Conservation (phyloP, 176 grass and related monocot genomes). For the Rhynchospora tenuis region DNA sequence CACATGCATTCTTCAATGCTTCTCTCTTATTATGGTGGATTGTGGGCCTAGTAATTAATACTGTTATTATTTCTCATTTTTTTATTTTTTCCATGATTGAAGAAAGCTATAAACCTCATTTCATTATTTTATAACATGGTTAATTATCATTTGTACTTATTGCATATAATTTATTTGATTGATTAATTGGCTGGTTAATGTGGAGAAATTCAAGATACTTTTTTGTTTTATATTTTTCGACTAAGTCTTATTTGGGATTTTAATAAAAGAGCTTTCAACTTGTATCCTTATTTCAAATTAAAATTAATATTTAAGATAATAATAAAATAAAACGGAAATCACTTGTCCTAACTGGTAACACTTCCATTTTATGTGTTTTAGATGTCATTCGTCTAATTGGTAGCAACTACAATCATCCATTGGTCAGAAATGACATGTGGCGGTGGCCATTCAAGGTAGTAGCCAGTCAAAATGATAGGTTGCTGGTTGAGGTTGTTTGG, state of each 20-base stretch:
- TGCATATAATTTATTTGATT: too few relatives aligned
- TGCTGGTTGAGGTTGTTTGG: conserved; percentile 16
- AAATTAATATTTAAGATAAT: background rate
- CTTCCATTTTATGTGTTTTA: background rate
- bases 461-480: background rate
- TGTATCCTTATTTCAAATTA: background rate
- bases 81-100: background rate
- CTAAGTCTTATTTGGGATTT: too few relatives aligned
- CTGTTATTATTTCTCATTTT: background rate
- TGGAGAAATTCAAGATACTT: too few relatives aligned
- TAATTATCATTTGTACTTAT: background rate
- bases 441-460: conserved; percentile 32
- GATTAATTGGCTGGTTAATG: too few relatives aligned
- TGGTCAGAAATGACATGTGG: conserved; percentile 21
- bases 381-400: conserved; percentile 41
- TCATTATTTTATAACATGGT: background rate
- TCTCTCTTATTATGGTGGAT: too few relatives aligned
- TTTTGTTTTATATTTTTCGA: too few relatives aligned
- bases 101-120: background rate
- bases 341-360: too few relatives aligned
- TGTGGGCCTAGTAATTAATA: too few relatives aligned
- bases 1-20: background rate
- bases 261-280: background rate
- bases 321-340: background rate
- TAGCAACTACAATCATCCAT: conserved; percentile 9